Base-by-base conservation (phyloP, 1,284 basidiomycete species). In the Trichosporon sp. region DNA sequence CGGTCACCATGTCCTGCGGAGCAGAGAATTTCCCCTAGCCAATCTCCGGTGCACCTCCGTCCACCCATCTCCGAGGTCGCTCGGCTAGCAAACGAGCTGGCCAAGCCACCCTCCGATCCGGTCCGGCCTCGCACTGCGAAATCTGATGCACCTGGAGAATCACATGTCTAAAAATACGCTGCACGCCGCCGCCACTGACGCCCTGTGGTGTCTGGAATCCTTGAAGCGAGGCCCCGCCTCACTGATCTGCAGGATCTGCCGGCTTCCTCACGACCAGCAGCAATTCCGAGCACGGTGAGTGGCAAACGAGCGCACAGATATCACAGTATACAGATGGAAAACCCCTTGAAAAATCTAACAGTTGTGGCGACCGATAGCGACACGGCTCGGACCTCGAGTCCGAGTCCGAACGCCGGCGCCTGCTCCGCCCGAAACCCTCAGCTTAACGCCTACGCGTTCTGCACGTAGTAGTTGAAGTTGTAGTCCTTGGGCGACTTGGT, bases 401-500 rank as follows among this genome's bases (percentile, higher is more conserved):
- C 51, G 51, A 26, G 51, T 54, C 19, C 51, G 51, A 54, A 21
- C n/a, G 8, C 19, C 56, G 26, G 19, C 12, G 59, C 32, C 59
- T 63, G 31, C 59, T 35, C 31, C 59, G 59, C 14, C 59, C 16
- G 31, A 61, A 11, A 14, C 10, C 43, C 43, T 46, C 14, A 4
- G 10, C 16, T 32, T 3, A n/a, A 35, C 31, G 31, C 59, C 59
- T 63, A 63, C 31, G 59, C 59, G 59, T 35, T 19, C 59, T 63
- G 59, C 16, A 78, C 59, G 59, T 63, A 83, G 77, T 83, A 83
- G 77, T 84, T 83, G 75, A 72, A 83, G 74, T 84, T 84, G 76
- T 80, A 83, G 65, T 79, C 78, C 51, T 67, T 70, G 11, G 80
- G 79, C 6, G 70, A 74, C 8, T 75, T 77, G 43, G 76, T 77